Percentiles rank a stretch among this genome's conserved stretches.
phyloP scores from a whole-genome alignment of 2,329 filamentous ascomycete genomes.

The Cryphonectria naterciae region DNA sequence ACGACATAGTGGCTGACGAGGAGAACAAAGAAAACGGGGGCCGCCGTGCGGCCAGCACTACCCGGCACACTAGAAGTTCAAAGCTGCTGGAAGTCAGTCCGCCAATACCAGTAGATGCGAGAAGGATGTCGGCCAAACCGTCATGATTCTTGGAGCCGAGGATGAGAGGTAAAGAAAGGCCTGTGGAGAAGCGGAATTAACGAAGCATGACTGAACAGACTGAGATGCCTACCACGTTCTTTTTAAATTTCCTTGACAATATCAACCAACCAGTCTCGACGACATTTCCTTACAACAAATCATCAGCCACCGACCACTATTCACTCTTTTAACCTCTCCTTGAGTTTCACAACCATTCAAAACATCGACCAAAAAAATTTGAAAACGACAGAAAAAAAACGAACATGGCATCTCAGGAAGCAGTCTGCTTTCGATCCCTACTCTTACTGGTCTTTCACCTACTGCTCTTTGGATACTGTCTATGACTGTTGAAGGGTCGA shows the following conservation, averaged over 20 bases:
- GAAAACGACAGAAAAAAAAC: slow-evolving; percentile 22
- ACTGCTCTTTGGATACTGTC: background rate
- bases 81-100: slow-evolving; percentile 71
- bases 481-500: background rate
- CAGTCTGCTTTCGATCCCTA: slow-evolving; percentile 18
- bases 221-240: slow-evolving; percentile 28
- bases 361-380: slow-evolving; percentile 27
- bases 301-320: slow-evolving; percentile 35
- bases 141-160: slow-evolving; percentile 18
- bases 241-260: slow-evolving; percentile 21
- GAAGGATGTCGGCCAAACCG: slow-evolving; percentile 35
- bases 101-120: slow-evolving; percentile 56
- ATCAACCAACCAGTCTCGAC: slow-evolving; percentile 27
- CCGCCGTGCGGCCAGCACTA: slow-evolving; percentile 72
- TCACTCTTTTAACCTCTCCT: slow-evolving; percentile 36
- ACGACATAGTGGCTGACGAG: slow-evolving; percentile 31
- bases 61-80: slow-evolving; percentile 74
- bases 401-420: slow-evolving; percentile 21
- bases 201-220: slow-evolving; percentile 22
- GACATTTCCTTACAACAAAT: slow-evolving; percentile 28
- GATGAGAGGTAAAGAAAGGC: slow-evolving; percentile 15
- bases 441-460: slow-evolving; percentile 4
- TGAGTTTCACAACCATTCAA: background rate
- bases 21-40: slow-evolving; percentile 45
- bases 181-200: slow-evolving; percentile 8